These are phyloP conservation scores for Poa annua DNA, from an alignment of 176 grass and related monocot genomes.

Conservation along the genomic window DNA sequence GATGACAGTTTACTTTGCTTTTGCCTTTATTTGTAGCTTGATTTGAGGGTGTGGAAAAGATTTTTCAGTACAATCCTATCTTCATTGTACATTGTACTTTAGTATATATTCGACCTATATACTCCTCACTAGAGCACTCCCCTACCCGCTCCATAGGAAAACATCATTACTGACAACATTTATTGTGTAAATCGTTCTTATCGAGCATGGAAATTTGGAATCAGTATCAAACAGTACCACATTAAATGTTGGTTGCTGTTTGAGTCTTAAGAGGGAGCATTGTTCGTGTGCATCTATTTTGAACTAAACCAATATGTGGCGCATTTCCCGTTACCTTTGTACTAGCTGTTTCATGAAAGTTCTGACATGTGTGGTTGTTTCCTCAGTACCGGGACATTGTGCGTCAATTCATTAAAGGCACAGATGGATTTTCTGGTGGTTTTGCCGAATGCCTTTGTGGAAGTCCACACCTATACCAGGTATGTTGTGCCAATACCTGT, in stretches of 20 bases:
- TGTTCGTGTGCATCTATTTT: conserved; percentile 33
- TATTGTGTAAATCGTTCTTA: neutral
- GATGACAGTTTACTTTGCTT: neutral
- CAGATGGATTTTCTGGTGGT: conserved; percentile 90
- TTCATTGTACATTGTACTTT: neutral
- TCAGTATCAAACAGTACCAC: neutral
- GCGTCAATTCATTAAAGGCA: conserved; percentile 97
- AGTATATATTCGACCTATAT: neutral
- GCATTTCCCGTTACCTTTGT: conserved; percentile 5
- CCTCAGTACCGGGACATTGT: conserved; percentile 89
- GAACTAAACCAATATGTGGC: conserved; percentile 16
- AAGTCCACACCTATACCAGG: conserved; percentile 95
- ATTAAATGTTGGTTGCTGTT: conserved; percentile 12
- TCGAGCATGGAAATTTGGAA: conserved; percentile 6
- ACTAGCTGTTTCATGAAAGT: conserved; percentile 20
- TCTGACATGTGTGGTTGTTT: conserved; percentile 44
- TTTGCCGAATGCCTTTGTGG: conserved; percentile 95
- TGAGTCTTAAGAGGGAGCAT: neutral
- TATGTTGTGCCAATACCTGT: conserved; percentile 39
- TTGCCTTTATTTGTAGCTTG: conserved; percentile 5
- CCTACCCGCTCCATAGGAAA: neutral
- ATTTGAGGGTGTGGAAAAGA: neutral
- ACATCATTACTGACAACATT: neutral
- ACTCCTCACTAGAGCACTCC: neutral
- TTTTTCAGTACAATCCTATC: neutral